Evolutionary conservation across 495 filamentous ascomycete genomes (phyloP).

Genomic region (Penicillium tannophilum): DNA sequence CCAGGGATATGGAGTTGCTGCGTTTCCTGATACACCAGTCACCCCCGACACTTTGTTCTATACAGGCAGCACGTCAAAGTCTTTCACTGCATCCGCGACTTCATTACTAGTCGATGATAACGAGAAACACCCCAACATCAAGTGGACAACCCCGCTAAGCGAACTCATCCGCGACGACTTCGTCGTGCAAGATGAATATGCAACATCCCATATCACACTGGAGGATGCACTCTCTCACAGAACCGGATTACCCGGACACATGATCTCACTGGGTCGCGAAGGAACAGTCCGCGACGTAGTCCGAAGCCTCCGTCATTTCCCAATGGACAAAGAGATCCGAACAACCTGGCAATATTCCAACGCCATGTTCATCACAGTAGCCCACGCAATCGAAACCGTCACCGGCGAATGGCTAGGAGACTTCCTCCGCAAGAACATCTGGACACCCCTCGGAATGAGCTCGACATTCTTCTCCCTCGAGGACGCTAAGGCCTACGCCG

Average conservation of each 20-base stretch:
- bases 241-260: constrained; percentile 46
- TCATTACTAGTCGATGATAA: constrained; percentile 49
- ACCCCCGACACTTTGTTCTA: constrained; percentile 49
- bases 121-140: constrained; percentile 31
- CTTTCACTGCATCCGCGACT: constrained; percentile 54
- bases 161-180: constrained; percentile 57
- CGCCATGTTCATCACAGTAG: constrained; percentile 47
- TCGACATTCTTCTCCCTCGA: neutral
- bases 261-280: neutral
- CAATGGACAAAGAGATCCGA: constrained; percentile 36
- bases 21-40: constrained; percentile 39
- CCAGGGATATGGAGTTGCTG: constrained; percentile 55
- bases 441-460: neutral
- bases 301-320: constrained; percentile 40
- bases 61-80: constrained; percentile 56
- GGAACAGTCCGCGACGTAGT: constrained; percentile 21
- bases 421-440: constrained; percentile 23
- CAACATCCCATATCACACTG: constrained; percentile 46
- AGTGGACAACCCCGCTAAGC: constrained; percentile 52
- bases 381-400: constrained; percentile 44
- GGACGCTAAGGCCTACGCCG: neutral
- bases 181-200: constrained; percentile 45
- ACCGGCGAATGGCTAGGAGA: constrained; percentile 42
- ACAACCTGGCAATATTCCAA: constrained; percentile 53
- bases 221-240: constrained; percentile 56